These are phyloP conservation scores for Coniochaeta prunicola DNA, from an alignment of 2,329 filamentous ascomycete genomes.

Conservation along the genomic window DNA sequence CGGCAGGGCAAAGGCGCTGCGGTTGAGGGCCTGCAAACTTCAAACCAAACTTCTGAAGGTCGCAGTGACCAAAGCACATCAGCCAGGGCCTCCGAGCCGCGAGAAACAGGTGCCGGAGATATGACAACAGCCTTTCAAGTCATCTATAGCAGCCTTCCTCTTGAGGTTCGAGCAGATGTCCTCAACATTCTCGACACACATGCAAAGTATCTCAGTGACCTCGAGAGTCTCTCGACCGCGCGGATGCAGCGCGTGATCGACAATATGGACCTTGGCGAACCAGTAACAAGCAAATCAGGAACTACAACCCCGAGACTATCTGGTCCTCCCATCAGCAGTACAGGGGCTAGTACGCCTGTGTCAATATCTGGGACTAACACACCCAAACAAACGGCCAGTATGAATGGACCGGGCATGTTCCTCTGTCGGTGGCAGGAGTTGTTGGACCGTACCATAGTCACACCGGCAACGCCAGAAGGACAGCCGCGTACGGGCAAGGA, in stretches of 20 bases:
- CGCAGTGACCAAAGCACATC: conserved; percentile 1
- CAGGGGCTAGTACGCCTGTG: conserved; percentile 4
- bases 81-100: conserved; percentile 4
- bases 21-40: neutral
- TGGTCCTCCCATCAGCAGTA: neutral
- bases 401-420: conserved; percentile 63
- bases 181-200: conserved; percentile 51
- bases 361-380: neutral
- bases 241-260: conserved; percentile 53
- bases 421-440: conserved; percentile 65
- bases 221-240: conserved; percentile 44
- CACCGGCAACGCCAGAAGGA: conserved; percentile 47
- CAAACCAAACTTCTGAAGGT: neutral
- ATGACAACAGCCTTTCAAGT: conserved; percentile 31
- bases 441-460: conserved; percentile 62
- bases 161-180: conserved; percentile 36
- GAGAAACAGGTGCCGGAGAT: conserved; percentile 26
- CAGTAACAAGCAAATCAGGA: conserved; percentile 4
- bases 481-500: conserved; percentile 46
- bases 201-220: conserved; percentile 47
- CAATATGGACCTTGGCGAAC: conserved; percentile 9
- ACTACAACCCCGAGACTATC: conserved; percentile 4
- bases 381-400: conserved; percentile 18
- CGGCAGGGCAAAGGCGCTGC: conserved; percentile 14
- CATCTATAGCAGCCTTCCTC: conserved; percentile 39